These are phyloP conservation scores for Tetradesmus obliquus DNA, from an alignment of 139 green algal species.

Conservation along the genomic window DNA sequence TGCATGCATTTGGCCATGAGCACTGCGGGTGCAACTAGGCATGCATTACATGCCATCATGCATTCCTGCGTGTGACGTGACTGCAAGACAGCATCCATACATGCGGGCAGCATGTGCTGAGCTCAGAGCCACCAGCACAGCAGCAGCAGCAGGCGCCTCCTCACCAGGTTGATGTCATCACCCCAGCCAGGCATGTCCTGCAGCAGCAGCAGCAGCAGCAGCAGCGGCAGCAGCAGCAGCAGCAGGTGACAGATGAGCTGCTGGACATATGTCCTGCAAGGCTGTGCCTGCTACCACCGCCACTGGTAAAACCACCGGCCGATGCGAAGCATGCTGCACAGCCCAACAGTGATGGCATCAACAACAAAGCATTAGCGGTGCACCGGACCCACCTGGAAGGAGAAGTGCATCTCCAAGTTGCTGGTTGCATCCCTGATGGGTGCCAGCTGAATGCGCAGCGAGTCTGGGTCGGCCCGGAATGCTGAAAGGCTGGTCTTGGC, in stretches of 20 bases:
- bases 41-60: no score
- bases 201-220: constrained; percentile 27
- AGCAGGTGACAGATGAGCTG: background rate
- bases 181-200: constrained; percentile 46
- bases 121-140: no score
- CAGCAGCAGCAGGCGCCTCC: background rate
- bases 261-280: no score
- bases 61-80: no score
- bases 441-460: constrained; percentile 13
- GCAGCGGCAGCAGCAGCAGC: background rate
- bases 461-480: constrained; percentile 17
- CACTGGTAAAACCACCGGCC: no score
- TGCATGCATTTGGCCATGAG: no score
- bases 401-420: background rate
- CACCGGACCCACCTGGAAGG: constrained; percentile 16
- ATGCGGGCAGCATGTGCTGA: no score
- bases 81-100: no score
- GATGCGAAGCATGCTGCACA: no score
- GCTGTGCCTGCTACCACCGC: no score
- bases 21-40: no score
- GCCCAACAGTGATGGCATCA: background rate
- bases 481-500: constrained; percentile 18
- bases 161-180: constrained; percentile 40
- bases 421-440: background rate
- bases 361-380: background rate